Base-by-base conservation (phyloP, 2,329 filamentous ascomycete genomes). In the Penicillium sclerotiorum region DNA sequence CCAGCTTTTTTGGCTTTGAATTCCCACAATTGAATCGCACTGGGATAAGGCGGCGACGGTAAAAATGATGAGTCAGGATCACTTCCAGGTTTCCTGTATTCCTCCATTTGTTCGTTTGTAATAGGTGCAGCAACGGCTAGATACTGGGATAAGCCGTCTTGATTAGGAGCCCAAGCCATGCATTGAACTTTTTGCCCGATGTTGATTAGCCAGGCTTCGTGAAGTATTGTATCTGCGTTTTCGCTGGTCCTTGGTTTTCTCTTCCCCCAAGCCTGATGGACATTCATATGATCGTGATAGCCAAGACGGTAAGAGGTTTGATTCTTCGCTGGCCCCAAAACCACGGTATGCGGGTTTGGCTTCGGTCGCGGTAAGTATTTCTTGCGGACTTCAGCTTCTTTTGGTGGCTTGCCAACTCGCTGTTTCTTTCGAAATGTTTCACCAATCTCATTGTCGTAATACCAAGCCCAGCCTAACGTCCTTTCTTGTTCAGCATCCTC, bases 1-100 rank as follows among this genome's bases (percentile, higher is more conserved):
- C 63, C 59, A 5, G 65, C 60, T 35, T 63, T 47, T 13, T 62
- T 66, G 3, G 74, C 71, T 30, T 71, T 67, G 56, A 86, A 81
- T 5, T 76, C 70, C 83, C 83, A 86, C 6, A 86, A 77, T 54
- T 85, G 82, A 25, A 86, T 73, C 2, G 75, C 76, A 12, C 76
- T 74, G 13, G 77, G 73, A 52, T 75, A 77, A 13, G 74, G 68
- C 6, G 70, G 63, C 4, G 77, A 77, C 8, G 80, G 72, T 13
- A 71, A 71, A 60, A 83, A 84, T 4, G 81, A 74, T 15, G 79
- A 75, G 7, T 76, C 69, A 46, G 50, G 67, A 52, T 61, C 69
- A 57, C 55, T 70, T 36, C 55, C 63, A 45, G 55, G 63, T 33
- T 59, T 50, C n/a, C 58, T 53, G 33, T 68, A 61, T 13, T 54